Base-by-base conservation (phyloP, 805 yeast species). In the Candida vaughaniae region DNA sequence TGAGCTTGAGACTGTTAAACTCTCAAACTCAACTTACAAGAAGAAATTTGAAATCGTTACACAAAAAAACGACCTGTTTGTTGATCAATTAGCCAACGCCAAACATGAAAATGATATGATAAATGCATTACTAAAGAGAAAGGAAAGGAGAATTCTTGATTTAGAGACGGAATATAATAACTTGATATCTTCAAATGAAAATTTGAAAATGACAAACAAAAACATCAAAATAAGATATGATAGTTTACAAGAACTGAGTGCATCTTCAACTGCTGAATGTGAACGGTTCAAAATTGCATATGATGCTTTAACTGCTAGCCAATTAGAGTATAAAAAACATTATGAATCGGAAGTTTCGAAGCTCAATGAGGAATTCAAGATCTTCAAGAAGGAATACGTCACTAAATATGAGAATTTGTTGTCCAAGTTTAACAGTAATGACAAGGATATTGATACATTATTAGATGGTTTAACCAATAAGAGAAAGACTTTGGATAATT, bases 101-200 rank as follows among this genome's bases (percentile, higher is more conserved):
- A 82, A 82, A 56, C 90, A 84, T 55, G 91, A 87, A 51, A 82
- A 82, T 48, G 89, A 85, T 45, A 82, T 82, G 65, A 68, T 83
- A 29, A 81, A 75, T 49, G 78, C 88, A 1, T 62, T 85, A 44
- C 60, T 86, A 41, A 77, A 74, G 43, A 66, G 95, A 35, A 84
- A 85, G 50, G 88, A 84, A 48, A 69, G 90, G 35, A 66, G 86
- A 36, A 73, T 85, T 17, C 51, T 64, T 20, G 91, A 83, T 46
- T 60, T 85, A 48, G 95, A 87, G 55, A 64, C 60, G 27, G 78
- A 77, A 46, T 57, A 73, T 39, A 69, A 69, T 36, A 78, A 73
- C 16, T 48, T 75, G n/a, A 49, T 64, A 28, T 64, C 76, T 6
- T 55, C 60, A 15, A 65, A 69, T 20, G 84, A 80, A 43, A 61